phyloP scores from a whole-genome alignment of 23 red algal species.

The Gracilaria gracilis region DNA sequence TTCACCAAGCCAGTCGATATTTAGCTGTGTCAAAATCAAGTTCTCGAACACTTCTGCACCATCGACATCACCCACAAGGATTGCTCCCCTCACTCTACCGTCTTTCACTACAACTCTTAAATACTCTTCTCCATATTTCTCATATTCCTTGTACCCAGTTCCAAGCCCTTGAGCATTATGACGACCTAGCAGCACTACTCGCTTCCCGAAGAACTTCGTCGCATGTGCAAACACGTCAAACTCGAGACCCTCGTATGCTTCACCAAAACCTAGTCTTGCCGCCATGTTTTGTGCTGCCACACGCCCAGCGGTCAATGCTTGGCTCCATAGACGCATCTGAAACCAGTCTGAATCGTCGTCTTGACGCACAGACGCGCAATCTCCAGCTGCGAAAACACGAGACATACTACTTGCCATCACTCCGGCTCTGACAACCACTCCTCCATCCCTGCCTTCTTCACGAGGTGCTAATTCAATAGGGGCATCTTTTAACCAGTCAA shows the following conservation, averaged over 20 bases:
- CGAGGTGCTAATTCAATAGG: slow-evolving; percentile 9
- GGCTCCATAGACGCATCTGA: slow-evolving; percentile 94
- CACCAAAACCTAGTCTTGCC: slow-evolving; percentile 10
- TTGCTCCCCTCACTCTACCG: slow-evolving; percentile 73
- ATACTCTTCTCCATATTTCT: slow-evolving; percentile 67
- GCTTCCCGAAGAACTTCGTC: slow-evolving; percentile 86
- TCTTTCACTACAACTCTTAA: slow-evolving; percentile 70
- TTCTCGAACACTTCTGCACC: slow-evolving; percentile 93
- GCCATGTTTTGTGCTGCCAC: slow-evolving; percentile 77
- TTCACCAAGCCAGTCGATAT: slow-evolving; percentile 61
- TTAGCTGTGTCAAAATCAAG: slow-evolving; percentile 80
- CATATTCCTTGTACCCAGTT: slow-evolving; percentile 55
- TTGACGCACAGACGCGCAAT: slow-evolving; percentile 70
- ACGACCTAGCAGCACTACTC: slow-evolving; percentile 85
- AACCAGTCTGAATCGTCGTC: slow-evolving; percentile 75
- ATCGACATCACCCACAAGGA: slow-evolving; percentile 88
- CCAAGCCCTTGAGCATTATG: slow-evolving; percentile 73
- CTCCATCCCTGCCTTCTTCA: slow-evolving; percentile 36
- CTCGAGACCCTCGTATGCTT: slow-evolving; percentile 40
- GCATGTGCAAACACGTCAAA: slow-evolving; percentile 92
- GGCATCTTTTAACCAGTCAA: slow-evolving; percentile 43
- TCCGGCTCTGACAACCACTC: slow-evolving; percentile 70
- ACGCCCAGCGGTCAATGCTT: slow-evolving; percentile 68
- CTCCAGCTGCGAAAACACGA: slow-evolving; percentile 89
- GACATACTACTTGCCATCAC: slow-evolving; percentile 56